phyloP scores from a whole-genome alignment of 2,329 filamentous ascomycete genomes.

The Didymella keratinophila region DNA sequence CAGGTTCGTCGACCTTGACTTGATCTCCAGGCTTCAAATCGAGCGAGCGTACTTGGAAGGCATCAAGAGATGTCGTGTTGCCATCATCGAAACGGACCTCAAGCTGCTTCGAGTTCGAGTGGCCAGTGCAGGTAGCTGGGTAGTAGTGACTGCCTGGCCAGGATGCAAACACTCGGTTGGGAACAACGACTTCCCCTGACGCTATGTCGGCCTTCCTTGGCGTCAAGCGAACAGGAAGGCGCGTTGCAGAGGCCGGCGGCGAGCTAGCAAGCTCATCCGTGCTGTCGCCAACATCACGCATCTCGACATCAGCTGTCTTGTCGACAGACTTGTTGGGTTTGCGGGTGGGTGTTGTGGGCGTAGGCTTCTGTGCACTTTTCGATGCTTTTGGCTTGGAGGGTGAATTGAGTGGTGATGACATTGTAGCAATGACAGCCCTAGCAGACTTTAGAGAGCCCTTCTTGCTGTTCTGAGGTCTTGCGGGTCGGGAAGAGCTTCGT shows the following conservation, averaged over 20 bases:
- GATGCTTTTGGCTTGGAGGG: constrained; percentile 21
- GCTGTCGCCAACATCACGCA: constrained; percentile 29
- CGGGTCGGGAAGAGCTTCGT: constrained; percentile 23
- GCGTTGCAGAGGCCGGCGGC: constrained; percentile 26
- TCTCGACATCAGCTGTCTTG: constrained; percentile 27
- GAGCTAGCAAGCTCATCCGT: constrained; percentile 33
- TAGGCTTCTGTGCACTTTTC: constrained; percentile 11
- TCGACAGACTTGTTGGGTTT: neutral
- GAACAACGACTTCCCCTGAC: constrained; percentile 46
- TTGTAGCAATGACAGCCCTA: constrained; percentile 29
- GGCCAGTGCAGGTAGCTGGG: constrained; percentile 65
- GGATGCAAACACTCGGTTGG: constrained; percentile 64
- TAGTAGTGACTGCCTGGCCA: constrained; percentile 67
- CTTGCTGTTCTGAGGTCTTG: constrained; percentile 29
- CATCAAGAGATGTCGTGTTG: constrained; percentile 53
- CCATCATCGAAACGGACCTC: constrained; percentile 59
- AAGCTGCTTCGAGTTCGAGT: constrained; percentile 53
- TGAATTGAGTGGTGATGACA: constrained; percentile 32
- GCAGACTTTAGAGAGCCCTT: constrained; percentile 41
- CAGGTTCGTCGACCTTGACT: constrained; percentile 56
- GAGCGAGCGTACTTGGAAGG: constrained; percentile 50
- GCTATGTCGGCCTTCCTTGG: constrained; percentile 2
- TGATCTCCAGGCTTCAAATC: constrained; percentile 56
- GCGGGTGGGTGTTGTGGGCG: constrained; percentile 26
- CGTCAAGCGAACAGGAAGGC: constrained; percentile 23